These are phyloP conservation scores for Plasmodium sp. DNA, from an alignment of 169 alveolate species.

Conservation along the genomic window DNA sequence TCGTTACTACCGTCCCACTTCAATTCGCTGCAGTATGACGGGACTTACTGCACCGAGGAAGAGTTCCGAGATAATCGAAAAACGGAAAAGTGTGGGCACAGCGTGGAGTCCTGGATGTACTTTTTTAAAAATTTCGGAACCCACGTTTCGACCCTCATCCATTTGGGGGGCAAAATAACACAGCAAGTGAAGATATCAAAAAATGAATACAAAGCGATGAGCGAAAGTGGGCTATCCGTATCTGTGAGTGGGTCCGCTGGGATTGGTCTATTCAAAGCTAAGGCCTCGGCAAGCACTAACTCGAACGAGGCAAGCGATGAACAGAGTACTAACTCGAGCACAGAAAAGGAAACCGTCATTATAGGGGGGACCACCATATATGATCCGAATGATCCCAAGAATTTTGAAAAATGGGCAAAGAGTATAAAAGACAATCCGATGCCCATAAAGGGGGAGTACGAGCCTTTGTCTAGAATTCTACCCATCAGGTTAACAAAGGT, in stretches of 20 bases:
- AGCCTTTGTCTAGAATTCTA: constrained; percentile 76
- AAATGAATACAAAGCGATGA: constrained; percentile 80
- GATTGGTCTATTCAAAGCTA: constrained; percentile 43
- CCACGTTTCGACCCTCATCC: constrained; percentile 85
- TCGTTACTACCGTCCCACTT: constrained; percentile 79
- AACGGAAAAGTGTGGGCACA: constrained; percentile 73
- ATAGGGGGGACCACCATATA: constrained; percentile 84
- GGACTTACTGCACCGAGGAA: constrained; percentile 76
- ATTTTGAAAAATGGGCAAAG: constrained; percentile 81
- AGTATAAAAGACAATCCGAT: constrained; percentile 81
- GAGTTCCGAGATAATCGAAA: constrained; percentile 76
- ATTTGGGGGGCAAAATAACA: constrained; percentile 90
- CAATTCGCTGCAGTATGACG: constrained; percentile 76
- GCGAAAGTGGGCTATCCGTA: constrained; percentile 80
- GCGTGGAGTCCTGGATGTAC: constrained; percentile 86
- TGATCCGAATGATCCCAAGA: constrained; percentile 79
- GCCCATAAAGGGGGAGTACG: constrained; percentile 84
- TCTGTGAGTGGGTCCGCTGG: constrained; percentile 58
- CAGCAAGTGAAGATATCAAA: constrained; percentile 84
- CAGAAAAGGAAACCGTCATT: constrained; percentile 80
- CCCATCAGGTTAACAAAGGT: constrained; percentile 30
- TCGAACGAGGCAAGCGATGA: constrained; percentile 31
- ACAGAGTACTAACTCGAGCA: constrained; percentile 41
- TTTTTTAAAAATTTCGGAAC: constrained; percentile 88
- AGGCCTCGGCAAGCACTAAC: constrained; percentile 40